Percentiles rank a stretch among this genome's conserved stretches.
Conservation (phyloP, 2,329 filamentous ascomycete species). For the Fusarium veterinarium region DNA sequence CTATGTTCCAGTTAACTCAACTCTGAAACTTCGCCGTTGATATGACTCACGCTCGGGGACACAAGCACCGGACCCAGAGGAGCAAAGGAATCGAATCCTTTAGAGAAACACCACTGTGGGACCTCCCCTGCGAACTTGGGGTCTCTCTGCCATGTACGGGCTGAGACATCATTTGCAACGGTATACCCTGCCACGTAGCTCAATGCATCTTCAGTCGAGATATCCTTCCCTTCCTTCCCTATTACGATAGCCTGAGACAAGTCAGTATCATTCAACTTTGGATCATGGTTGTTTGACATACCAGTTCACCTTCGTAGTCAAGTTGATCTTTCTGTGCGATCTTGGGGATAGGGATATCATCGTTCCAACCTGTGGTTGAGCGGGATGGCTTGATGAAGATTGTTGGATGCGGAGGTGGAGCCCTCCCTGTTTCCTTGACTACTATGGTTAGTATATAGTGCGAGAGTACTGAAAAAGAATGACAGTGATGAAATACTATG, state of each 20-base stretch:
- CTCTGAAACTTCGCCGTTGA: background rate
- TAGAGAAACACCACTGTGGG: slow-evolving; percentile 23
- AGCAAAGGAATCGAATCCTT: slow-evolving; percentile 22
- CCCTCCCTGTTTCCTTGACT: slow-evolving; percentile 19
- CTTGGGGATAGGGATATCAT: slow-evolving; percentile 6
- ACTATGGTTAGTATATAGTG: background rate
- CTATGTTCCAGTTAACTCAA: background rate
- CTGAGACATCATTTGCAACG: slow-evolving; percentile 18
- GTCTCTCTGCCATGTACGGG: slow-evolving; percentile 12
- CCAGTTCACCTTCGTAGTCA: slow-evolving; percentile 26
- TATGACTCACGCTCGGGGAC: slow-evolving; percentile 4
- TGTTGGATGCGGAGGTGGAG: slow-evolving; percentile 8
- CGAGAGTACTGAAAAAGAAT: too few relatives aligned
- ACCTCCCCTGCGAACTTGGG: slow-evolving; percentile 4
- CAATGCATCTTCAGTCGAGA: slow-evolving; percentile 8
- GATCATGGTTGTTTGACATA: background rate
- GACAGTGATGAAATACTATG: background rate
- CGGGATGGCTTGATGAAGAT: slow-evolving; percentile 18
- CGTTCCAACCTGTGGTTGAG: slow-evolving; percentile 1
- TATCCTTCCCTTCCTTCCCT: slow-evolving; percentile 16
- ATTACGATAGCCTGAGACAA: slow-evolving; percentile 5
- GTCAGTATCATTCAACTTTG: background rate
- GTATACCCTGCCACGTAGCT: slow-evolving; percentile 17
- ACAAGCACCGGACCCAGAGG: slow-evolving; percentile 14
- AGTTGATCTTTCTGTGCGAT: slow-evolving; percentile 18